Conservation (phyloP, 2,329 filamentous ascomycete species). For the Metarhizium robertsii region DNA sequence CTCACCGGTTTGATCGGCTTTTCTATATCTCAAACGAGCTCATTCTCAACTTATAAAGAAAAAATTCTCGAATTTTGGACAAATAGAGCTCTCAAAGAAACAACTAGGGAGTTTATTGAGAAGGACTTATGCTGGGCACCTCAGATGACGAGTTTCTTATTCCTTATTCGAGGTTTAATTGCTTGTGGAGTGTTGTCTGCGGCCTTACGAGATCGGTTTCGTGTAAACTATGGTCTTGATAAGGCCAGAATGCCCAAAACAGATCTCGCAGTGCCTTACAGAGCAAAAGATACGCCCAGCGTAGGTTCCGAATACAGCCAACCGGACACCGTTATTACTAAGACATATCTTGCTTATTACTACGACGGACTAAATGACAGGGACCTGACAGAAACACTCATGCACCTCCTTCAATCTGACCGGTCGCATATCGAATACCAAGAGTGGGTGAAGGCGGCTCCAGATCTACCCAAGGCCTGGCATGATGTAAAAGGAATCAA, state of each 20-base stretch:
- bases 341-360: constrained; percentile 61
- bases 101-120: not conserved
- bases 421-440: constrained; percentile 34
- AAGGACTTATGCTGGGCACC: not conserved
- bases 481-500: constrained; percentile 41
- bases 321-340: constrained; percentile 53
- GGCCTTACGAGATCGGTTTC: too few relatives aligned
- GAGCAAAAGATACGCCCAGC: constrained; percentile 45
- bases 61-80: constrained; percentile 33
- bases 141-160: too few relatives aligned
- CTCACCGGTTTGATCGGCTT: constrained; percentile 28
- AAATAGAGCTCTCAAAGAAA: constrained; percentile 12
- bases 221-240: too few relatives aligned
- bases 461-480: constrained; percentile 25
- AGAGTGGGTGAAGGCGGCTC: constrained; percentile 36
- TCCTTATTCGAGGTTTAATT: too few relatives aligned
- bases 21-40: constrained; percentile 26
- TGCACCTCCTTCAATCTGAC: constrained; percentile 32
- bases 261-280: too few relatives aligned
- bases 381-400: constrained; percentile 36
- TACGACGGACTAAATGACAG: constrained; percentile 46
- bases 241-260: too few relatives aligned
- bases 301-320: constrained; percentile 53
- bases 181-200: too few relatives aligned
- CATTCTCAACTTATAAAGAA: constrained; percentile 11